phyloP scores from a whole-genome alignment of 768 basidiomycete species.

The Leccinum boreale region DNA sequence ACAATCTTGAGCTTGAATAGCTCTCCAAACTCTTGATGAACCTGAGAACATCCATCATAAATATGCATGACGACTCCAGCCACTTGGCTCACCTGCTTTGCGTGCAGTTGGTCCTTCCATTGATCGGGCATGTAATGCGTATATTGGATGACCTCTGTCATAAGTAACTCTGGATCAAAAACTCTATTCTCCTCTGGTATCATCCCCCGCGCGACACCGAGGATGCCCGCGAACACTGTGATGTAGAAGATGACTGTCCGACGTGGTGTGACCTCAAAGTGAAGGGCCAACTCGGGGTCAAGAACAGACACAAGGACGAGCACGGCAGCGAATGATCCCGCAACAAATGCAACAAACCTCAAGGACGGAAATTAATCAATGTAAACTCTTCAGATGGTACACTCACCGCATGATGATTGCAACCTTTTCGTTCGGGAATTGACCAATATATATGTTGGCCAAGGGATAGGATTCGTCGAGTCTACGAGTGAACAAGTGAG shows the following conservation, averaged over 20 bases:
- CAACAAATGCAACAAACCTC: conserved; percentile 94
- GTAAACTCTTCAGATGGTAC: not conserved
- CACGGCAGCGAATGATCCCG: conserved; percentile 95
- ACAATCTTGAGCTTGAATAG: conserved; percentile 92
- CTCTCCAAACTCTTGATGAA: conserved; percentile 87
- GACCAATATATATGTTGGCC: conserved; percentile 94
- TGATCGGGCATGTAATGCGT: conserved; percentile 96
- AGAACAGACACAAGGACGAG: conserved; percentile 87
- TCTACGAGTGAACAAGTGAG: conserved; percentile 85
- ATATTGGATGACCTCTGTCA: conserved; percentile 89
- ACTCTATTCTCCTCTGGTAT: conserved; percentile 91
- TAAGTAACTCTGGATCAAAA: conserved; percentile 89
- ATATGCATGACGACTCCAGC: not conserved
- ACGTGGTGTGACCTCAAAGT: conserved; percentile 92
- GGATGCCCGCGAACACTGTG: conserved; percentile 78
- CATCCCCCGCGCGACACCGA: conserved; percentile 92
- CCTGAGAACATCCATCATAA: conserved; percentile 39
- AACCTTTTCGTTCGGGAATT: conserved; percentile 94
- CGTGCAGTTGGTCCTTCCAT: conserved; percentile 88
- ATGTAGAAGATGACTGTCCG: conserved; percentile 94
- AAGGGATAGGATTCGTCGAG: conserved; percentile 85
- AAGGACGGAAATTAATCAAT: conserved; percentile 1
- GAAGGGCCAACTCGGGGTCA: conserved; percentile 90
- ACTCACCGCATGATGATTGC: conserved; percentile 85
- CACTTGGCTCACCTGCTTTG: conserved; percentile 60